Evolutionary conservation across 345 rosid genomes (phyloP), one percentile per base, ranked within the genome.

Genomic region (Brassica incana): DNA sequence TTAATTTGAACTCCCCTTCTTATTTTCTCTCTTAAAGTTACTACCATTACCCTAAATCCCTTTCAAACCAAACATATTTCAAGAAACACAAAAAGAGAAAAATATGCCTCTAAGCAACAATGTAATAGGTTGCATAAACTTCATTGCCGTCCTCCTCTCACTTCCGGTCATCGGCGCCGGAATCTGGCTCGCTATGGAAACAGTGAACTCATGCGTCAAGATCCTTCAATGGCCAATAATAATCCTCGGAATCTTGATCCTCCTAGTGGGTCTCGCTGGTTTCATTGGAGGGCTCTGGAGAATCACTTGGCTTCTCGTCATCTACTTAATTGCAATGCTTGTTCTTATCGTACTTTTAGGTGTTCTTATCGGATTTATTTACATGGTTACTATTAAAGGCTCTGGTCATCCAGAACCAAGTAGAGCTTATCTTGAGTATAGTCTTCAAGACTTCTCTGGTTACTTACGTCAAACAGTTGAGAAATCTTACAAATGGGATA

Each of bases 191-290:
- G 74, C 97, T 15, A 88, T 32, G 4, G 86, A 88, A 62, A 85
- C 96, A 1, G 98, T 91, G 82, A 90, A 95, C 80, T 85, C 96
- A 0, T 95, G 99, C 43, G 90, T 93, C 14, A 90, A 87, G 84
- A 83, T 93, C 12, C 87, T 95, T 7, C 97, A 91, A 67, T 93
- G 97, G 98, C 99, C 99, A 5, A 86, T 93, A 23, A 93, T 95
- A 32, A 86, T 90, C 58, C 72, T 95, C 4, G 99, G 99, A 6
- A 75, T 89, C 73, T 79, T 92, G 0, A 85, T 95, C 76, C 79
- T 94, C 7, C 54, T 87, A 0, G 97, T 90, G 29, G 91, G 94
- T 73, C 78, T 91, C 0, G 85, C 90, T 6, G 97, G 98, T 10
- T 88, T 95, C 76, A 69, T 95, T 1, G 99, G 97, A 70, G 99